Base-by-base conservation (phyloP, 139 green algal genomes). In the Chlorella sp. region DNA sequence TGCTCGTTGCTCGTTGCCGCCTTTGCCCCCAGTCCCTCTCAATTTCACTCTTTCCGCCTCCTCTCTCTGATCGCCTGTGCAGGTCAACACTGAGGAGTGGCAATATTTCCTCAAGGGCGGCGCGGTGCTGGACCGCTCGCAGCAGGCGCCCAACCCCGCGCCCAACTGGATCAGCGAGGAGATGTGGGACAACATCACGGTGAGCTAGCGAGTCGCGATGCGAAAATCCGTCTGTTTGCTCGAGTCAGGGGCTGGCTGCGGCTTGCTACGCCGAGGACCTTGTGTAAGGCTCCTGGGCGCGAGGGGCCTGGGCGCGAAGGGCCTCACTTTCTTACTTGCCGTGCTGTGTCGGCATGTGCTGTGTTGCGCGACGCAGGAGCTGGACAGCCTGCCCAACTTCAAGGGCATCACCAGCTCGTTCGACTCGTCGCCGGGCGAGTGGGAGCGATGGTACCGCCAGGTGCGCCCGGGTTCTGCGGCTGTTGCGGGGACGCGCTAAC, bases 31-130 rank as follows among this genome's bases (percentile, higher is more conserved):
- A n/a, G n/a, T n/a, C n/a, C n/a, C n/a, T n/a, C n/a, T n/a, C n/a
- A n/a, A n/a, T n/a, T n/a, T n/a, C n/a, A n/a, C n/a, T n/a, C n/a
- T n/a, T n/a, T n/a, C n/a, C n/a, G n/a, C n/a, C n/a, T n/a, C n/a
- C n/a, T n/a, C n/a, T n/a, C n/a, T n/a, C n/a, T n/a, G n/a, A n/a
- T n/a, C n/a, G n/a, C n/a, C n/a, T n/a, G n/a, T n/a, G n/a, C n/a
- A 90, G 78, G 71, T 97, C 60, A 92, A 93, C 81, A 74, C 55
- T 2, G 83, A 94, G 70, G 90, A 94, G 80, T 95, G 86, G 85
- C 80, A 92, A 76, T 93, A 92, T 78, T 90, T 97, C 80, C 82
- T 97, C 29, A 78, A 81, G 29, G 91, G 90, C 34, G 88, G 86
- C 30, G 71, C 82, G 24, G 86, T 93, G 75, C 80, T 96, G 76